Percentiles rank a stretch among this genome's conserved stretches.
Evolutionary conservation across 1,284 basidiomycete species (phyloP).

Genomic region (Sphaerobolus stellatus): DNA sequence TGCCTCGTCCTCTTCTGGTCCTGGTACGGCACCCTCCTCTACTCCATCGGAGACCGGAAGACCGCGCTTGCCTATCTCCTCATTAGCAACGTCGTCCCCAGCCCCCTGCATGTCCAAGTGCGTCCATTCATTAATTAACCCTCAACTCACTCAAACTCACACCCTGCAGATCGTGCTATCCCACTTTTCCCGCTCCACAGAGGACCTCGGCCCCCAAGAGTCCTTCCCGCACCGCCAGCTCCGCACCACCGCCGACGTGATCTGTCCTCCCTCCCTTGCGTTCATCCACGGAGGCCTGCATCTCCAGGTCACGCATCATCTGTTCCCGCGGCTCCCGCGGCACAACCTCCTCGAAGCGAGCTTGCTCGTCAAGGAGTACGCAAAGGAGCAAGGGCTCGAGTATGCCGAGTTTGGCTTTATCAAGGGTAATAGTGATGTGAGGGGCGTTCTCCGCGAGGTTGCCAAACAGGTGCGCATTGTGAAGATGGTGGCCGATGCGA

Average conservation of each 20-base stretch:
- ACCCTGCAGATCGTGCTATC: conserved; percentile 86
- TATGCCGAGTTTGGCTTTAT: conserved; percentile 92
- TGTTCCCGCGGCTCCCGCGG: conserved; percentile 93
- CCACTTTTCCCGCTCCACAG: conserved; percentile 95
- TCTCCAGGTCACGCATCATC: conserved; percentile 95
- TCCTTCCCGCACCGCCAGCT: conserved; percentile 93
- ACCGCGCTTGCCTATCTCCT: conserved; percentile 68
- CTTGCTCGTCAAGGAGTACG: conserved; percentile 81
- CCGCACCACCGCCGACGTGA: conserved; percentile 94
- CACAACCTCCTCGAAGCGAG: conserved; percentile 89
- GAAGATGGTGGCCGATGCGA: conserved; percentile 66
- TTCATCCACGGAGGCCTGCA: conserved; percentile 94
- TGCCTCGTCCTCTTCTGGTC: conserved; percentile 75
- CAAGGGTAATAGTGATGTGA: conserved; percentile 77
- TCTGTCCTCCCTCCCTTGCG: conserved; percentile 79
- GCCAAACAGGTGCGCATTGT: conserved; percentile 81
- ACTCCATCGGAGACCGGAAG: conserved; percentile 66
- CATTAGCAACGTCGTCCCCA: conserved; percentile 77
- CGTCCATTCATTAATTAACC: conserved; percentile 10
- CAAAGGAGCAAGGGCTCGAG: conserved; percentile 76
- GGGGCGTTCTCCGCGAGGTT: conserved; percentile 74
- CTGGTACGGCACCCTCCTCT: conserved; percentile 72
- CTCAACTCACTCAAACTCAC: background rate
- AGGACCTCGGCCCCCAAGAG: conserved; percentile 87
- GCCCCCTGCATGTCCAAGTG: conserved; percentile 85